Evolutionary conservation across 1,284 basidiomycete genomes (phyloP).

Genomic region (Leccinum griseonigrum): DNA sequence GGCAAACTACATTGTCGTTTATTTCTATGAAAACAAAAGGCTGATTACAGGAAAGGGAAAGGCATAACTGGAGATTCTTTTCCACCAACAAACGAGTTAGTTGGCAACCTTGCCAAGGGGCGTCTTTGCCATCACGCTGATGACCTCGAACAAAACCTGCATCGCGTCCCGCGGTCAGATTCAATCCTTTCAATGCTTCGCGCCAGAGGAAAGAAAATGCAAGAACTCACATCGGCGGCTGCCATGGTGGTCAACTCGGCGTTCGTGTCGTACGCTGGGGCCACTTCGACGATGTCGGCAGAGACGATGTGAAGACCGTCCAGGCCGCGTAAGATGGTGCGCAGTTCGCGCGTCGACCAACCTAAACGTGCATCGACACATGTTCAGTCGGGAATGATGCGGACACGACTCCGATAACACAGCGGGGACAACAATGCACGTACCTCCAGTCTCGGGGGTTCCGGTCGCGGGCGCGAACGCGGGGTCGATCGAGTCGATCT

Average conservation of each 20-base stretch:
- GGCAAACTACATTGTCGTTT: too few species aligned
- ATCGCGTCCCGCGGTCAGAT: conserved; percentile 5
- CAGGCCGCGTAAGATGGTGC: conserved; percentile 70
- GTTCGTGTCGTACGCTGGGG: conserved; percentile 78
- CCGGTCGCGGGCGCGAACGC: conserved; percentile 78
- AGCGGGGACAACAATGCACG: conserved; percentile 23
- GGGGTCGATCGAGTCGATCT: conserved; percentile 76
- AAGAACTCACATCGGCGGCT: conserved; percentile 65
- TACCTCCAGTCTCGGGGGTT: conserved; percentile 58
- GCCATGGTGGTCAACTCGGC: conserved; percentile 79
- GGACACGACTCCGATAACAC: neutral
- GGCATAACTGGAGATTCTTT: too few species aligned
- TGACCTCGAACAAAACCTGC: conserved; percentile 69
- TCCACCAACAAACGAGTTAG: neutral
- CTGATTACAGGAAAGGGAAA: neutral
- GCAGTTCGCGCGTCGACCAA: conserved; percentile 75
- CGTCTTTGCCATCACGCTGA: conserved; percentile 76
- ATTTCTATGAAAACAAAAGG: neutral
- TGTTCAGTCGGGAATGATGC: neutral
- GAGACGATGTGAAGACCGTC: conserved; percentile 72
- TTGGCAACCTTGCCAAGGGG: conserved; percentile 57
- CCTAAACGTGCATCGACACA: conserved; percentile 36
- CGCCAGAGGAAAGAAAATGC: neutral
- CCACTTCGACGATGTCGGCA: conserved; percentile 80
- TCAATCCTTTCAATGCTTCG: too few species aligned